Evolutionary conservation across 140 eudicot genomes (phyloP).

Genomic region (Eryngium alpinum): DNA sequence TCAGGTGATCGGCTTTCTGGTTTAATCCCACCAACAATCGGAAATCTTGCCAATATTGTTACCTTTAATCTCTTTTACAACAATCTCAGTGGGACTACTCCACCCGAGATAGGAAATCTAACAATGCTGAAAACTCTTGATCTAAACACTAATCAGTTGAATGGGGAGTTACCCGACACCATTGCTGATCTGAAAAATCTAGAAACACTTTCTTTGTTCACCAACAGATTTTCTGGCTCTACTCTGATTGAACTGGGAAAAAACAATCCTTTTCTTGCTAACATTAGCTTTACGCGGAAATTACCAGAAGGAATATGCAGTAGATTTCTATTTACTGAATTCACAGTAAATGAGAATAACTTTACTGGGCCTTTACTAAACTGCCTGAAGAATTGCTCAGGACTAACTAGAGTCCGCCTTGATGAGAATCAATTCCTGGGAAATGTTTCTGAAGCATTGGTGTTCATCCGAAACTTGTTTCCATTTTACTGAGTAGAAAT

Average conservation of each 20-base stretch:
- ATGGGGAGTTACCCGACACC: neutral
- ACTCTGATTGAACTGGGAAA: constrained; percentile 57
- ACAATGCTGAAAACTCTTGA: too few relatives aligned
- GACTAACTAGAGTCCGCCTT: constrained; percentile 47
- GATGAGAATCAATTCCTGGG: constrained; percentile 77
- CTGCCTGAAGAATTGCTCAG: constrained; percentile 63
- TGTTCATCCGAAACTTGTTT: constrained; percentile 51
- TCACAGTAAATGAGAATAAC: constrained; percentile 56
- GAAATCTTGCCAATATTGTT: too few relatives aligned
- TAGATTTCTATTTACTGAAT: constrained; percentile 45
- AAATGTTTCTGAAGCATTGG: constrained; percentile 64
- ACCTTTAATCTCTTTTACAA: too few relatives aligned
- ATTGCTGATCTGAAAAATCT: neutral
- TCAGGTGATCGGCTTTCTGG: too few relatives aligned
- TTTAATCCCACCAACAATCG: too few relatives aligned
- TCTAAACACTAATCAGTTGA: too few relatives aligned
- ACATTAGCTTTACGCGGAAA: constrained; percentile 47
- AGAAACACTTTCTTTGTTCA: neutral
- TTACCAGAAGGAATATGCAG: constrained; percentile 64
- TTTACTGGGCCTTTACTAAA: constrained; percentile 60
- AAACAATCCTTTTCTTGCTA: neutral
- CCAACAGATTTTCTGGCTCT: constrained; percentile 47
- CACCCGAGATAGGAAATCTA: constrained; percentile 28
- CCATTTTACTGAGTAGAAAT: constrained; percentile 48
- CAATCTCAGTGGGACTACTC: constrained; percentile 34